Evolutionary conservation across 179 eudicot species (phyloP), one percentile per base, ranked within the genome.

Genomic region (Spinacia oleracea): DNA sequence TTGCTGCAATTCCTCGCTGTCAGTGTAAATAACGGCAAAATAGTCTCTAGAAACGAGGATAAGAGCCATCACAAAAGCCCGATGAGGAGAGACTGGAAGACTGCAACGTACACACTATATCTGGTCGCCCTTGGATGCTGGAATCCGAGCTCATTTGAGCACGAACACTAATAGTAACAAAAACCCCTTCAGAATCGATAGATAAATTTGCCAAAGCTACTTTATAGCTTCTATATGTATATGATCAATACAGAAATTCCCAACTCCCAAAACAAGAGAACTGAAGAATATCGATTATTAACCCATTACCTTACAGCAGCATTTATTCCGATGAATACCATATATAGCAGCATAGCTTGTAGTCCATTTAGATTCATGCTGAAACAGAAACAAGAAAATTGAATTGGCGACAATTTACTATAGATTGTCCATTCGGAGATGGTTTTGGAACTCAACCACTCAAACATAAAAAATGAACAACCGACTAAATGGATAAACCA

Each of bases 291-390:
- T 25, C 27, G 21, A 27, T 15, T 29, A 80, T 15, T 21, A 60
- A 2, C 0, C 1, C 46, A 3, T 80, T 83, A 90, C 97, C 97
- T 89, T 82, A 90, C 81, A 43, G 97, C 97, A 56, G 94, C 94
- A 90, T 91, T 90, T 48, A 93, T 85, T 70, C 96, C 97, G 21
- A 93, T 90, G 80, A 93, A 93, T 74, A 93, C 40, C 97, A 93
- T n/a, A n/a, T n/a, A n/a, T n/a, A n/a, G n/a, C n/a, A n/a, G n/a
- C n/a, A n/a, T 93, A 65, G 81, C 88, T 87, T 93, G 91, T 85
- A 90, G 85, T 56, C 97, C 97, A 83, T 93, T 85, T 55, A 93
- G 67, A 48, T 90, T 93, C 87, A 89, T 85, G 88, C 96, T 91
- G 88, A 82, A 87, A 71, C n/a, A n/a, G n/a, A n/a, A 2, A 72